Evolutionary conservation across 1,139 yeast species (phyloP).

Genomic region (Yamadazyma trypodendri): DNA sequence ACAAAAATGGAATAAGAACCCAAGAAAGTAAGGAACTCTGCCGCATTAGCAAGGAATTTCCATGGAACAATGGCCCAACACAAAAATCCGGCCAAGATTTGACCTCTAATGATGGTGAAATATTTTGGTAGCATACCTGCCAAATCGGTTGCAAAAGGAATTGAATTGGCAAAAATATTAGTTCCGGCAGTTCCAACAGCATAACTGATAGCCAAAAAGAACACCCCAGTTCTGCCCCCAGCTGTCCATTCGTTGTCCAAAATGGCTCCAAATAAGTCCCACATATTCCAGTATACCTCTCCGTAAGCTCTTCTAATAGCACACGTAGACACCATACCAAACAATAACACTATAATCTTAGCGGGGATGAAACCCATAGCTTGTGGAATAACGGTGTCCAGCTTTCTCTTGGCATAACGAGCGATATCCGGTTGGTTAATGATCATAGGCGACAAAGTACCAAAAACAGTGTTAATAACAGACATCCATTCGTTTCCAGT

Average conservation of each 20-base stretch:
- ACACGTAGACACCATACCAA: slow-evolving; percentile 15
- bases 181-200: slow-evolving; percentile 18
- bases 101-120: slow-evolving; percentile 17
- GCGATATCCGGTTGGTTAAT: slow-evolving; percentile 18
- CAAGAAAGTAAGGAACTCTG: slow-evolving; percentile 14
- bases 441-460: slow-evolving; percentile 18
- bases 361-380: slow-evolving; percentile 17
- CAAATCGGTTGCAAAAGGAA: slow-evolving; percentile 18
- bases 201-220: slow-evolving; percentile 13
- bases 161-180: slow-evolving; percentile 18
- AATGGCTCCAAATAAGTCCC: slow-evolving; percentile 17
- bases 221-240: slow-evolving; percentile 17
- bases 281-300: slow-evolving; percentile 16
- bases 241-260: slow-evolving; percentile 16
- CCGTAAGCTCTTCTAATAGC: slow-evolving; percentile 16
- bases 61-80: slow-evolving; percentile 19
- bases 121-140: slow-evolving; percentile 17
- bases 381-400: slow-evolving; percentile 15
- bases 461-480: slow-evolving; percentile 15
- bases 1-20: slow-evolving; percentile 18
- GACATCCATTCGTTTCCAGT: slow-evolving; percentile 16
- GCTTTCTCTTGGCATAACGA: slow-evolving; percentile 16
- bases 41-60: slow-evolving; percentile 17
- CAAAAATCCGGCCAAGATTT: slow-evolving; percentile 14
- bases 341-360: slow-evolving; percentile 12